Evolutionary conservation across 2,329 filamentous ascomycete species (phyloP), one percentile per base, ranked within the genome.

Genomic region (Penicillium sclerotiorum): DNA sequence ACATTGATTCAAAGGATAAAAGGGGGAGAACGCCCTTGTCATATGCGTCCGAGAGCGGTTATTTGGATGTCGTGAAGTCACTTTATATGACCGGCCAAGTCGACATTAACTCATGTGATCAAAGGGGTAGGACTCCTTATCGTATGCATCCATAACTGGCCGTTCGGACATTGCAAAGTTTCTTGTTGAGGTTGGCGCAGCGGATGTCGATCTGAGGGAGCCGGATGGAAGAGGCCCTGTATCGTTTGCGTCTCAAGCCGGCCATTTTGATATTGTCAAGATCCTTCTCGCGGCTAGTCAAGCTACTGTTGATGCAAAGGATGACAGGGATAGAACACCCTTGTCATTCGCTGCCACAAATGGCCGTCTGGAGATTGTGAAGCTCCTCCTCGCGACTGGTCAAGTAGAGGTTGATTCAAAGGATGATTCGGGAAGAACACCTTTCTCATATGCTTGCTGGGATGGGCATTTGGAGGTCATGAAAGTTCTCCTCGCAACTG

Each of bases 381-480:
- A 42, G 13, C 15, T 21, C 13, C 42, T 52, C 9, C 22, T 55
- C 12, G 23, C n/a, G 0, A 21, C 42, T 8, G 43, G 35, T 4
- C 32, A 47, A 4, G 45, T 37, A 6, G n/a, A 43, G 4, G 4
- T 17, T 11, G 37, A 52, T 9, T 21, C 21, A 9, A 43, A 18
- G 15, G 44, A 54, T 15, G 13, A 20, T 2, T 11, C 8, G 15
- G 20, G 36, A 6, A 6, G 9, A 17, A 52, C 52, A 4, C 45
- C 49, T 4, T 45, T 55, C 1, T 41, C 25, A 17, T 38, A 17
- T 7, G 49, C 49, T 2, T 41, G 45, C 15, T 13, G n/a, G 4
- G 15, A 37, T 17, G 48, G 48, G 2, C 28, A 54, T 48, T 37
- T 15, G 7, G 30, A 13, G 2, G 15, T 48, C 13, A 44, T 51